Conservation (phyloP, 2,329 filamentous ascomycete species). For the Colletotrichum noveboracense region DNA sequence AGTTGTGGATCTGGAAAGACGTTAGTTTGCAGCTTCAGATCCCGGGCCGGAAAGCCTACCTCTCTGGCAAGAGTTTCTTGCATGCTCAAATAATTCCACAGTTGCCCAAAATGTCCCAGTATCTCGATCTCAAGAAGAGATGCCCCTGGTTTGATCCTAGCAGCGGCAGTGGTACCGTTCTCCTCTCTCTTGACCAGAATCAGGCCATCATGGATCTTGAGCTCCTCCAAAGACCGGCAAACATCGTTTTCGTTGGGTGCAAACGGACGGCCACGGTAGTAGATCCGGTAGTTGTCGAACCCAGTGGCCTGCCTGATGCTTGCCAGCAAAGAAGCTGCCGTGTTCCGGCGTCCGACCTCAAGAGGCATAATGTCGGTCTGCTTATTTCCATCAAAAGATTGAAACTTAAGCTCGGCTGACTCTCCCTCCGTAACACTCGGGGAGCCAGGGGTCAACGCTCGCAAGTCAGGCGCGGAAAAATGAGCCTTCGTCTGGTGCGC, state of each 20-base stretch:
- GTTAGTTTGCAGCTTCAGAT: slow-evolving; percentile 21
- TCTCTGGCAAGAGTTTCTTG: slow-evolving; percentile 72
- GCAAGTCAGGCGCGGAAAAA: slow-evolving; percentile 63
- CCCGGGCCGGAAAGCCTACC: slow-evolving; percentile 44
- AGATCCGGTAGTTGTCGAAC: slow-evolving; percentile 77
- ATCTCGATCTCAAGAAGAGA: slow-evolving; percentile 79
- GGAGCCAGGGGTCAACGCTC: slow-evolving; percentile 56
- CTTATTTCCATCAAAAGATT: slow-evolving; percentile 69
- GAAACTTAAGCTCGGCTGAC: slow-evolving; percentile 72
- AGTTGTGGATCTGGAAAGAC: slow-evolving; percentile 65
- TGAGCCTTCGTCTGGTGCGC: slow-evolving; percentile 67
- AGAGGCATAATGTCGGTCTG: slow-evolving; percentile 67
- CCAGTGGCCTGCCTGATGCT: slow-evolving; percentile 72
- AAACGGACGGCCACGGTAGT: slow-evolving; percentile 71
- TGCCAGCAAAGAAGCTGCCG: slow-evolving; percentile 70
- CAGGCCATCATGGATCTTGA: slow-evolving; percentile 68
- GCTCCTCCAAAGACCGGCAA: slow-evolving; percentile 68
- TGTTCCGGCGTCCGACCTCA: slow-evolving; percentile 73
- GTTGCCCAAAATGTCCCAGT: slow-evolving; percentile 78
- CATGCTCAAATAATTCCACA: slow-evolving; percentile 82
- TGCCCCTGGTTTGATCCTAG: slow-evolving; percentile 54
- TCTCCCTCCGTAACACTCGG: slow-evolving; percentile 65
- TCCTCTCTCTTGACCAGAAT: slow-evolving; percentile 69
- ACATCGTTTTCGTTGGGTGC: slow-evolving; percentile 64
- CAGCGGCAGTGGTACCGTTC: slow-evolving; percentile 45